Conservation (phyloP, 495 filamentous ascomycete species). For the Penicillium mononematosum region DNA sequence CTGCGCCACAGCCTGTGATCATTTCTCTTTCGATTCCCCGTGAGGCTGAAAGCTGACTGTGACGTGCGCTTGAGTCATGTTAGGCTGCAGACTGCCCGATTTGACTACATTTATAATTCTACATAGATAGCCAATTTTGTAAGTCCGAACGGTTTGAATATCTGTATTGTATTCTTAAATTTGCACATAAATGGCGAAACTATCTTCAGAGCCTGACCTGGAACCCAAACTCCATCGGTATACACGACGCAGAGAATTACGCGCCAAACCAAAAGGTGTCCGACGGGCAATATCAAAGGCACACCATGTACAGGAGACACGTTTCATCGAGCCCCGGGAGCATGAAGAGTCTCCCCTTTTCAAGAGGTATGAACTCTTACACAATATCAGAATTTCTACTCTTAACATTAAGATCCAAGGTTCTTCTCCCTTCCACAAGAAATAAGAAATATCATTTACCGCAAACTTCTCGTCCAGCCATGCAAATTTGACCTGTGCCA, state of each 20-base stretch:
- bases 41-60: too few species aligned
- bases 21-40: too few species aligned
- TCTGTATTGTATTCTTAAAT: too few species aligned
- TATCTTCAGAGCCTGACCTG: too few species aligned
- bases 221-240: too few species aligned
- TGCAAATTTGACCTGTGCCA: slow-evolving; percentile 26
- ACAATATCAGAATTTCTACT: neutral
- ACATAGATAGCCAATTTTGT: too few species aligned
- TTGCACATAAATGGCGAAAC: too few species aligned
- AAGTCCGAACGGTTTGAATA: too few species aligned
- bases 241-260: neutral
- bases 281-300: neutral
- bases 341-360: neutral
- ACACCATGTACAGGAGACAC: neutral
- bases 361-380: neutral
- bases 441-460: slow-evolving; percentile 26
- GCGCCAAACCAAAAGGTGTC: neutral
- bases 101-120: too few species aligned
- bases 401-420: slow-evolving; percentile 1
- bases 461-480: slow-evolving; percentile 26
- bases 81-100: too few species aligned
- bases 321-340: neutral
- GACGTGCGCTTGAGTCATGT: too few species aligned
- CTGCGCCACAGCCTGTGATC: too few species aligned
- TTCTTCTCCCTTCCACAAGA: slow-evolving; percentile 28